phyloP scores from a whole-genome alignment of 495 filamentous ascomycete species.

The Penicillium dipodomyicola region DNA sequence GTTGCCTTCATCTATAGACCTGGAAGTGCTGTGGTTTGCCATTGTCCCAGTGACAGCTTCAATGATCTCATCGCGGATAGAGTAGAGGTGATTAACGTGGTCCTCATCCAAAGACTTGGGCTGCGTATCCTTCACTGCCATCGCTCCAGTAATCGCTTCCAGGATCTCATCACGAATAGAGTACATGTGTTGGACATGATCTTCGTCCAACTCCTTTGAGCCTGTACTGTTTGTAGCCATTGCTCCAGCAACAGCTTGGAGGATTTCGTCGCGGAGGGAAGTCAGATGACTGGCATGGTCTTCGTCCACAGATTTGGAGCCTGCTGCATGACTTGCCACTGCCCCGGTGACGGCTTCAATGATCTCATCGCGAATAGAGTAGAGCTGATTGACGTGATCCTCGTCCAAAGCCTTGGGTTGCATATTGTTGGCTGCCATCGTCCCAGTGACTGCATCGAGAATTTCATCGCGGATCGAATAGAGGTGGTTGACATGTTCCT shows the following conservation, averaged over 20 bases:
- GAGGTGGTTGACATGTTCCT: slow-evolving; percentile 9
- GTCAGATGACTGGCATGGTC: slow-evolving; percentile 18
- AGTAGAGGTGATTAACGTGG: slow-evolving; percentile 7
- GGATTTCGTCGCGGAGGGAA: slow-evolving; percentile 36
- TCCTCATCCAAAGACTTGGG: slow-evolving; percentile 7
- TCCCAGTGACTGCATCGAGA: slow-evolving; percentile 52
- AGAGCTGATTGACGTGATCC: slow-evolving; percentile 10
- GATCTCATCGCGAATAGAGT: slow-evolving; percentile 34
- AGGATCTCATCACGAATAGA: slow-evolving; percentile 45
- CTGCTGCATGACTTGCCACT: slow-evolving; percentile 50
- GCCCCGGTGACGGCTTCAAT: slow-evolving; percentile 44
- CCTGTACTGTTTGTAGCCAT: too few species aligned
- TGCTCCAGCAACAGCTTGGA: slow-evolving; percentile 49
- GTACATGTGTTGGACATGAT: too few species aligned
- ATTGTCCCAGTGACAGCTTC: slow-evolving; percentile 47
- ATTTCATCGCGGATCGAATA: slow-evolving; percentile 11
- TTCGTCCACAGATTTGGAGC: slow-evolving; percentile 21
- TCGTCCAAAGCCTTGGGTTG: slow-evolving; percentile 6
- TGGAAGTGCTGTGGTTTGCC: slow-evolving; percentile 31
- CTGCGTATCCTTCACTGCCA: slow-evolving; percentile 13
- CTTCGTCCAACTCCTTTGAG: too few species aligned
- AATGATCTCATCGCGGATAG: slow-evolving; percentile 19
- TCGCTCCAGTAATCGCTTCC: slow-evolving; percentile 48
- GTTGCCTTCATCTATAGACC: slow-evolving; percentile 25
- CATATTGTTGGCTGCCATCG: slow-evolving; percentile 2